Evolutionary conservation across 2,329 filamentous ascomycete species (phyloP), one percentile per base, ranked within the genome.

Genomic region (Didymella pomorum): DNA sequence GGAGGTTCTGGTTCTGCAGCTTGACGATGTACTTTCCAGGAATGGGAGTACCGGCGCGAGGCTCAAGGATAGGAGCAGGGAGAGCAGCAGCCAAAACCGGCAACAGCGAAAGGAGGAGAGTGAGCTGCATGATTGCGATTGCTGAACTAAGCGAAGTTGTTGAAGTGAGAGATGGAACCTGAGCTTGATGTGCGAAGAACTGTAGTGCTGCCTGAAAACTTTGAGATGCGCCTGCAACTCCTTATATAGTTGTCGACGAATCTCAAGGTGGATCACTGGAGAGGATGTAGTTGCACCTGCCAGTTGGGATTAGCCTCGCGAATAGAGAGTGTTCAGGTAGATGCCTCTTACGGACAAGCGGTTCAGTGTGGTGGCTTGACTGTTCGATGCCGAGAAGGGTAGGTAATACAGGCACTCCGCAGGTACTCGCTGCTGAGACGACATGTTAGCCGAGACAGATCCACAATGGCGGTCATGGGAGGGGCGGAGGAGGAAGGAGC

Each of bases 1-100:
- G 59, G 39, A 71, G 57, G 59, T 70, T 67, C 35, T 73, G 69
- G 43, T 76, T 71, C 72, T 79, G 79, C 59, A 82, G 56, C 72
- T 79, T 80, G 68, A 82, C 76, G 50, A 82, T 80, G 71, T 79
- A 82, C 64, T 78, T 77, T 64, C 75, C 75, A 6, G 77, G 76
- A 53, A 81, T 75, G 37, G 75, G 64, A 37, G 66, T 50, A 31
- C 73, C 76, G 51, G 69, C 72, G 53, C 75, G 71, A 28, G 79
- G 73, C 26, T 69, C 57, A 39, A 81, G 68, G 64, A 81, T 50
- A 9, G 79, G 79, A 3, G 79, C 78, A n/a, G 64, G 67, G 28
- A 62, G 43, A 43, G 76, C 78, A 29, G 79, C 56, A 48, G 71
- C 76, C 65, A 78, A 55, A 66, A 42, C 51, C 31, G 52, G 79